Base-by-base conservation (phyloP, 371 early-diverging fungal species). In the Caulochytrium protostelioides region DNA sequence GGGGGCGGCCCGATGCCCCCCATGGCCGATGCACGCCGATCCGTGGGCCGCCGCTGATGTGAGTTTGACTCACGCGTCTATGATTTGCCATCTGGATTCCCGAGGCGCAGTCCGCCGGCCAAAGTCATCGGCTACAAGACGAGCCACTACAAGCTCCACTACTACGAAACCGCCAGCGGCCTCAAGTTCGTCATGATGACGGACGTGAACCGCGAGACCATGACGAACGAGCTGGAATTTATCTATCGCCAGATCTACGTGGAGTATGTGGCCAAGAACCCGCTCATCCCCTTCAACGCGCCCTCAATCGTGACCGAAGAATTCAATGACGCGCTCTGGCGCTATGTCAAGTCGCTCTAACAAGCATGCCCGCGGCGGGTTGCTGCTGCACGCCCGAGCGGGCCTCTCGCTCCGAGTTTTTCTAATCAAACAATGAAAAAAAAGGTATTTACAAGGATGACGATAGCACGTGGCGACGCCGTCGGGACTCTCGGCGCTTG, bases 241-340 rank as follows among this genome's bases (percentile, higher is more conserved):
- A 79, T 90, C 30, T 81, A 86, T 52, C 57, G 69, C 18, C 72
- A 80, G 31, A 58, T 84, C 15, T 91, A 84, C 52, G 83, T 91
- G 8, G 87, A 86, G 44, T 84, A 76, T 48, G 83, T 85, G 0
- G 73, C 79, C 35, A 83, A 76, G 49, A 76, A 77, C 38, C 77
- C 80, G 9, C 42, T 81, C 36, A 61, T 68, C 51, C 5, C 12
- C 10, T 5, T 12, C 4, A 22, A 20, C 9, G 4, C 23, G n/a
- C 30, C 12, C 22, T 22, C 18, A 30, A 18, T 10, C 24, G 24
- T 12, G 12, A 8, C 24, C 10, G 12, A 24, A 24, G 10, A 8
- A 12, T 12, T 12, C 24, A 24, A 24, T 8, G 24, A 8, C 0
- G 24, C 12, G 24, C 24, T 12, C 24, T n/a, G n/a, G n/a, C n/a